Conservation (phyloP, 192 early-diverging fungal species). For the Mortierella antarctica region DNA sequence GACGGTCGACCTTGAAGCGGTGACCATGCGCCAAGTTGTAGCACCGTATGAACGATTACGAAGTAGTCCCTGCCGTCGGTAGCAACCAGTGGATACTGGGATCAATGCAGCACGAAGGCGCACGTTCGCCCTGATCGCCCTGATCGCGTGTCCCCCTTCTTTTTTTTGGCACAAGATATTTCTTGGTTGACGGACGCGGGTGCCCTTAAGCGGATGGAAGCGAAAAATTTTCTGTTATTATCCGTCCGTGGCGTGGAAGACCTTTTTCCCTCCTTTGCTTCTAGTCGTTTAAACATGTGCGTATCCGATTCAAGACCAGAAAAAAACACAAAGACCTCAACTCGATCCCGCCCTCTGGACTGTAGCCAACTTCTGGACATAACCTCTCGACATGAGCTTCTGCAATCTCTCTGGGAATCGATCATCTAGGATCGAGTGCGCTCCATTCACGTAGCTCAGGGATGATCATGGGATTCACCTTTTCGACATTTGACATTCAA, state of each 20-base stretch:
- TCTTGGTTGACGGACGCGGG: background rate
- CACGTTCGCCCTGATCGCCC: no score
- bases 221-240: slow-evolving; percentile 35
- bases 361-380: no score
- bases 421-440: slow-evolving; percentile 1
- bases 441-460: background rate
- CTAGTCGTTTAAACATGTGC: slow-evolving; percentile 49
- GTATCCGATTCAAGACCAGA: slow-evolving; percentile 11
- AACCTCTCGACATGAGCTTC: background rate
- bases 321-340: background rate
- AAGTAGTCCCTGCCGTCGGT: no score
- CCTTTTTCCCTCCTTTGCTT: slow-evolving; percentile 48
- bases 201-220: slow-evolving; percentile 15
- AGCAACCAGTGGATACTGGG: no score
- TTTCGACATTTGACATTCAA: slow-evolving; percentile 31
- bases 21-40: no score
- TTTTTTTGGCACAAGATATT: no score
- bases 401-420: slow-evolving; percentile 9
- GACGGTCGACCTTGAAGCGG: no score
- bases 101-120: no score
- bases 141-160: no score
- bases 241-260: slow-evolving; percentile 2
- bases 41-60: no score
- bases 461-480: slow-evolving; percentile 1
- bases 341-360: background rate